Percentiles rank a stretch among this genome's conserved stretches.
phyloP scores from a whole-genome alignment of 1,139 yeast species.

The Kodamaea arcana region DNA sequence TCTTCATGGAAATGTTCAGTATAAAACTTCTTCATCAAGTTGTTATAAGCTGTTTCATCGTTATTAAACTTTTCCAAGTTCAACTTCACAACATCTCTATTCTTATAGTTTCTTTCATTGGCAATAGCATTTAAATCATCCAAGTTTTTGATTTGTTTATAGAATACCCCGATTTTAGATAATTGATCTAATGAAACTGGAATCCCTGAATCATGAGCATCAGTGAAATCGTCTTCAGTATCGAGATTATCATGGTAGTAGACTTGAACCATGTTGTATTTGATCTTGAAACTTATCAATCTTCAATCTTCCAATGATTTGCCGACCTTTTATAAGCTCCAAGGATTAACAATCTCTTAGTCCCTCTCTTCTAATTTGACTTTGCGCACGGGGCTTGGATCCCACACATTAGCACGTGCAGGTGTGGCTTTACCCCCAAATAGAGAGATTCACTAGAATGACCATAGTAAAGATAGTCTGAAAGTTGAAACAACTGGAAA shows the following conservation, averaged over 20 bases:
- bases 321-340: too few species aligned
- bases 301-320: too few species aligned
- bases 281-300: too few species aligned
- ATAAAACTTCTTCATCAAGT: conserved; percentile 68
- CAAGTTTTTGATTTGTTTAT: conserved; percentile 47
- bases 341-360: too few species aligned
- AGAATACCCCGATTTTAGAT: conserved; percentile 64
- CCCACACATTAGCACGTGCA: too few species aligned
- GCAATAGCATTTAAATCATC: conserved; percentile 69
- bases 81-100: conserved; percentile 69
- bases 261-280: conserved; percentile 42
- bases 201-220: conserved; percentile 68
- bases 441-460: too few species aligned
- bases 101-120: conserved; percentile 64
- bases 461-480: too few species aligned
- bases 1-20: conserved; percentile 93
- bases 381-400: too few species aligned
- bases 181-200: conserved; percentile 50
- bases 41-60: conserved; percentile 53
- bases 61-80: conserved; percentile 62
- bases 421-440: too few species aligned
- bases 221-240: conserved; percentile 60
- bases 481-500: too few species aligned
- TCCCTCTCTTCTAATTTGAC: too few species aligned
- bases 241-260: conserved; percentile 72